These are phyloP conservation scores for Cynanchum wilfordii DNA, from an alignment of 257 asterid genomes.

Conservation along the genomic window DNA sequence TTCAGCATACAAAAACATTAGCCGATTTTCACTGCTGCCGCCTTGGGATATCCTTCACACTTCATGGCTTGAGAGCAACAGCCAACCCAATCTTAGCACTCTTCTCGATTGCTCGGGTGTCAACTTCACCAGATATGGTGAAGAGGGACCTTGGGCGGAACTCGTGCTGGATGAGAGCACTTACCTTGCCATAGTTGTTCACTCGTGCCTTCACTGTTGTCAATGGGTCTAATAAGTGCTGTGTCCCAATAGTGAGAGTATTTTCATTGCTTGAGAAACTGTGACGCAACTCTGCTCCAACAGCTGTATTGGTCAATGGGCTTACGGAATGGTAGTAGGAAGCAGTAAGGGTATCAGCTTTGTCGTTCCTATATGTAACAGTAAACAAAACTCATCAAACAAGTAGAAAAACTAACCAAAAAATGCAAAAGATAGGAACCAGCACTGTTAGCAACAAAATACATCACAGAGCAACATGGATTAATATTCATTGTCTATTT, in stretches of 20 bases:
- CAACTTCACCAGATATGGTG: constrained; percentile 95
- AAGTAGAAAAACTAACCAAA: neutral
- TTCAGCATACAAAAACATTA: constrained; percentile 9
- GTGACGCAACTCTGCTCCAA: constrained; percentile 93
- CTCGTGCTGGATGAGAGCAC: constrained; percentile 88
- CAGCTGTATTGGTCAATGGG: constrained; percentile 77
- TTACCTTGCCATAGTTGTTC: constrained; percentile 75
- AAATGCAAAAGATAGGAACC: neutral
- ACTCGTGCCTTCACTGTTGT: constrained; percentile 81
- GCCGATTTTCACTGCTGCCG: neutral
- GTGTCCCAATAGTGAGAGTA: constrained; percentile 77
- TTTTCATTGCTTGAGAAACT: constrained; percentile 79
- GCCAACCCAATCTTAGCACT: constrained; percentile 90
- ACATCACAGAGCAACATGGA: neutral
- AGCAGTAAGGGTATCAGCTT: constrained; percentile 65
- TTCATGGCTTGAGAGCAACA: constrained; percentile 85
- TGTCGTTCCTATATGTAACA: constrained; percentile 56
- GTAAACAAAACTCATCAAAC: constrained; percentile 5
- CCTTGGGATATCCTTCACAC: neutral
- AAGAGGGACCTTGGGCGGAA: constrained; percentile 87
- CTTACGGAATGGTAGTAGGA: constrained; percentile 79
- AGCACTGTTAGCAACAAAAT: neutral
- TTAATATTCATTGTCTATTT: neutral
- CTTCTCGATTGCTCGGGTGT: constrained; percentile 87
- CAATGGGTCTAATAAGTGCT: constrained; percentile 68